Evolutionary conservation across 2,329 filamentous ascomycete genomes (phyloP).

Genomic region (Atkinsonella hypoxylon): DNA sequence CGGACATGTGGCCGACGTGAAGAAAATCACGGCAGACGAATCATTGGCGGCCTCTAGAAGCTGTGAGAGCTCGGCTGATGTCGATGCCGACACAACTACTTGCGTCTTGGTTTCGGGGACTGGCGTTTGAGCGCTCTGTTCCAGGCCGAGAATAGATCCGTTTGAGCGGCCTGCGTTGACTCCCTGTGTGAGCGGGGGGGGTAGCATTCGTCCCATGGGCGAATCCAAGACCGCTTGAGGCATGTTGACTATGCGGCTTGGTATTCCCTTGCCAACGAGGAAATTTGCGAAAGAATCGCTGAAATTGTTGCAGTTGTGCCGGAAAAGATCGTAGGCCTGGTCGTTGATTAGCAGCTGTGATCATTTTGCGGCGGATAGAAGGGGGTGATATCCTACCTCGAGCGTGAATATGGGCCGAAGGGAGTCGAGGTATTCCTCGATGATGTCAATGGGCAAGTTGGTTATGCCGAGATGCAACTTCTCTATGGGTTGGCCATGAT

Average conservation of each 20-base stretch:
- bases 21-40: constrained; percentile 75
- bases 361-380: background rate
- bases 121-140: constrained; percentile 23
- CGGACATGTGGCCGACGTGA: constrained; percentile 77
- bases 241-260: constrained; percentile 72
- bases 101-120: constrained; percentile 2
- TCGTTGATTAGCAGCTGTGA: background rate
- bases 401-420: constrained; percentile 71
- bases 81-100: constrained; percentile 49
- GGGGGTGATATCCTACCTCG: constrained; percentile 36
- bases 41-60: constrained; percentile 44
- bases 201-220: constrained; percentile 78
- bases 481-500: constrained; percentile 77
- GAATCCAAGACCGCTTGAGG: constrained; percentile 77
- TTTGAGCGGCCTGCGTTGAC: constrained; percentile 37
- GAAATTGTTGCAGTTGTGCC: constrained; percentile 97
- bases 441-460: constrained; percentile 64
- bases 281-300: constrained; percentile 88
- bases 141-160: constrained; percentile 41
- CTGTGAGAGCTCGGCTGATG: constrained; percentile 18
- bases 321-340: constrained; percentile 77
- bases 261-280: constrained; percentile 77
- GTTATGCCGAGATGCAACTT: constrained; percentile 64
- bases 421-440: constrained; percentile 80
- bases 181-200: constrained; percentile 51